A percentile compares a stretch with the other conserved stretches of the same genome.
phyloP scores from a whole-genome alignment of 2,329 filamentous ascomycete species.

The Alternaria sp. region DNA sequence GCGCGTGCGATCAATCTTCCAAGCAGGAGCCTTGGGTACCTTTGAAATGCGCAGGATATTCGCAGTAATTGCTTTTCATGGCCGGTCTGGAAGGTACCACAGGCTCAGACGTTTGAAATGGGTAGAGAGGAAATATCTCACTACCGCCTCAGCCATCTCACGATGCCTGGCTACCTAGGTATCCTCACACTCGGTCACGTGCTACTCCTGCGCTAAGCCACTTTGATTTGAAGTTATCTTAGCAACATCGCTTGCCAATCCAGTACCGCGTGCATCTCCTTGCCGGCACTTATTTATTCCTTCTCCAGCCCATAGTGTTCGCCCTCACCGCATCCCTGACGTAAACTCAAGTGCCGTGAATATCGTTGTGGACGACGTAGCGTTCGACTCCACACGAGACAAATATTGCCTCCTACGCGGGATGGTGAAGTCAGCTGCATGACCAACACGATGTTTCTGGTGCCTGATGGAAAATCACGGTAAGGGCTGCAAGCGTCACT shows the following conservation, averaged over 20 bases:
- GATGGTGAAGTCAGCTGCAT: constrained; percentile 5
- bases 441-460: constrained; percentile 3
- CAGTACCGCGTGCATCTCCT: not conserved
- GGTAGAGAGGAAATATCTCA: not conserved
- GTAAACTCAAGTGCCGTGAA: not conserved
- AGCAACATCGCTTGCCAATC: constrained; percentile 1
- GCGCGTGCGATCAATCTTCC: not conserved
- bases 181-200: not conserved
- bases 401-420: not conserved
- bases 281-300: not conserved
- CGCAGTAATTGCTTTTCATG: not conserved
- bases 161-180: not conserved
- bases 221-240: not conserved
- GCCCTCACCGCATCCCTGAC: constrained; percentile 9
- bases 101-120: not conserved
- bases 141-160: not conserved
- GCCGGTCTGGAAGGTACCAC: not conserved
- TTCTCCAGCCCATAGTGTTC: not conserved
- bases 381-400: constrained; percentile 9
- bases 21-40: not conserved
- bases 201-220: not conserved
- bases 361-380: not conserved
- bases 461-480: constrained; percentile 8
- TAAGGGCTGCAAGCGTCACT: constrained; percentile 7
- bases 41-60: not conserved